These are phyloP conservation scores for Phytophthora sansomeana DNA, from an alignment of 352 stramenopile species.

Conservation along the genomic window DNA sequence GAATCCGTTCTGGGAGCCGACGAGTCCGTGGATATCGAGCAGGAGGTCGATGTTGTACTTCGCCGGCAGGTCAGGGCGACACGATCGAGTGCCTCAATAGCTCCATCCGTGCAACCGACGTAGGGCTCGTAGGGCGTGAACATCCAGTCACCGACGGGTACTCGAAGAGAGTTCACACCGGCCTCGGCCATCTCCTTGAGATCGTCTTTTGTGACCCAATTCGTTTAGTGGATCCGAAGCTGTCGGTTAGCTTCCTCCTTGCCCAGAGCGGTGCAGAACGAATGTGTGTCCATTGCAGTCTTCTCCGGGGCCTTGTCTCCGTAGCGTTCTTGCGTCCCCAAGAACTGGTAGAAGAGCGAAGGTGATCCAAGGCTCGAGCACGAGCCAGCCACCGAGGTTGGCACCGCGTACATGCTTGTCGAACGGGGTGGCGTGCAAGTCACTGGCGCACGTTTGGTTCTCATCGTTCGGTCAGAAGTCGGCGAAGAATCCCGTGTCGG, in stretches of 20 bases:
- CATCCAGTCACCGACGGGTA: conserved; percentile 93
- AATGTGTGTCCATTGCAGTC: conserved; percentile 92
- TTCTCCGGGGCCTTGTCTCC: conserved; percentile 77
- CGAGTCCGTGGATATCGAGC: conserved; percentile 93
- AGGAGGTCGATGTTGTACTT: conserved; percentile 90
- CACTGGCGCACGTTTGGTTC: conserved; percentile 64
- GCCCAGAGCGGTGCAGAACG: conserved; percentile 89
- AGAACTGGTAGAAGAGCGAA: conserved; percentile 33
- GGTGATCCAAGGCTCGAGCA: conserved; percentile 35
- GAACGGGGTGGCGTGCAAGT: conserved; percentile 68
- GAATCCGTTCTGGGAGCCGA: conserved; percentile 95
- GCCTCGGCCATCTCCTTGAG: conserved; percentile 75
- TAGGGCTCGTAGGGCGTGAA: conserved; percentile 94
- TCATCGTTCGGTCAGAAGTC: conserved; percentile 61
- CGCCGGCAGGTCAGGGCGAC: conserved; percentile 82
- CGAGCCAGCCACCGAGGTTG: conserved; percentile 73
- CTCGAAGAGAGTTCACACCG: conserved; percentile 16
- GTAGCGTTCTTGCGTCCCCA: conserved; percentile 54
- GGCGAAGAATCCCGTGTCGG: conserved; percentile 44
- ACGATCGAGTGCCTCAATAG: conserved; percentile 90
- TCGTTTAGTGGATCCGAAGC: conserved; percentile 92
- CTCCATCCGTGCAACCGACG: conserved; percentile 91
- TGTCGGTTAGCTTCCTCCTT: conserved; percentile 92
- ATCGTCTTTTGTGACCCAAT: conserved; percentile 94
- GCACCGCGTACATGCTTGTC: conserved; percentile 58